Conservation (phyloP, 1,284 basidiomycete genomes). For the Lentinula novae-zelandiae region DNA sequence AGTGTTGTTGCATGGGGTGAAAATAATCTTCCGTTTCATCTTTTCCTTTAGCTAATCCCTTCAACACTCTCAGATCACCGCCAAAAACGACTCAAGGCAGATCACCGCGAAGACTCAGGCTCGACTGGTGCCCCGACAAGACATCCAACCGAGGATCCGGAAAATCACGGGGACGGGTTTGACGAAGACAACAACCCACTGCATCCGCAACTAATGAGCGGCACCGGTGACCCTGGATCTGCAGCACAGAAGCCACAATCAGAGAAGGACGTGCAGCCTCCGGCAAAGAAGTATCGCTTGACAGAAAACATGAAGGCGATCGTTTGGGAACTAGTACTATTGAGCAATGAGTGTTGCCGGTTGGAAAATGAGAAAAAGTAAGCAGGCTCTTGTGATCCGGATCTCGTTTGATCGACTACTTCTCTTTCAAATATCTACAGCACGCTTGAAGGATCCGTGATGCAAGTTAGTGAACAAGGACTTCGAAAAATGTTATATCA, state of each 20-base stretch:
- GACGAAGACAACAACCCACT: conserved; percentile 6
- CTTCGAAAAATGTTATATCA: conserved; percentile 74
- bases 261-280: conserved; percentile 44
- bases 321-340: conserved; percentile 74
- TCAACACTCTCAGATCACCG: conserved; percentile 44
- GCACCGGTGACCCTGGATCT: neutral
- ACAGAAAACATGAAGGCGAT: conserved; percentile 73
- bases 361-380: conserved; percentile 85
- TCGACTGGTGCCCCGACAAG: conserved; percentile 35
- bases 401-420: conserved; percentile 6
- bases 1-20: conserved; percentile 62
- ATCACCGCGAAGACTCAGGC: conserved; percentile 23
- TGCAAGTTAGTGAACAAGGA: conserved; percentile 76
- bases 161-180: conserved; percentile 29
- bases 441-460: conserved; percentile 58
- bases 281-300: conserved; percentile 66
- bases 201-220: neutral
- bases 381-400: conserved; percentile 26
- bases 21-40: conserved; percentile 19
- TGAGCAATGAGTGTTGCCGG: conserved; percentile 77
- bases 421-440: conserved; percentile 30
- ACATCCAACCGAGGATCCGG: conserved; percentile 36
- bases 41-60: neutral
- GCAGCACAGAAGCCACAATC: neutral
- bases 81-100: conserved; percentile 50